phyloP scores from a whole-genome alignment of 202 grass and related monocot species.

The Saccharum hybrid region DNA sequence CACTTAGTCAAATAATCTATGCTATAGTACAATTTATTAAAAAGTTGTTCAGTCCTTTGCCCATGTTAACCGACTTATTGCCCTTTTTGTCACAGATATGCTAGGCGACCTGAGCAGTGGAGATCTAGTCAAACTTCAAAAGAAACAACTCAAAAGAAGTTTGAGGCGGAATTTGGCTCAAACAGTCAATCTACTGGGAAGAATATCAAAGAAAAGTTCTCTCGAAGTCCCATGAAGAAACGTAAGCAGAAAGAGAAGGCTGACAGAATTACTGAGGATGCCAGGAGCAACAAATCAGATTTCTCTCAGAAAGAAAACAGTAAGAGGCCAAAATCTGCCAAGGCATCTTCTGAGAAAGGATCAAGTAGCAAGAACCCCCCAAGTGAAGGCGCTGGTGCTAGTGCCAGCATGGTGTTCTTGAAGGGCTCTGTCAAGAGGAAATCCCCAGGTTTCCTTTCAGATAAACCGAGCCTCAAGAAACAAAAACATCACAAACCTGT shows the following conservation, averaged over 20 bases:
- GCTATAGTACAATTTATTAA: neutral
- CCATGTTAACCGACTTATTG: neutral
- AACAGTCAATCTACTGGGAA: conserved; percentile 51
- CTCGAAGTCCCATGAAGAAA: conserved; percentile 50
- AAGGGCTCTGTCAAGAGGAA: conserved; percentile 64
- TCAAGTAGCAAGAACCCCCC: conserved; percentile 42
- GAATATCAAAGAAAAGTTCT: conserved; percentile 39
- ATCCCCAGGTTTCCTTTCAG: conserved; percentile 50
- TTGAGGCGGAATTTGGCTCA: conserved; percentile 72
- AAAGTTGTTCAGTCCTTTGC: neutral
- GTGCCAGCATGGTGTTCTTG: conserved; percentile 45
- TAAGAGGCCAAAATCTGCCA: conserved; percentile 50
- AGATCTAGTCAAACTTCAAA: conserved; percentile 76
- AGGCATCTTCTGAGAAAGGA: conserved; percentile 32
- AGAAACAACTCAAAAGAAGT: conserved; percentile 74
- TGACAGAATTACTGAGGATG: conserved; percentile 37
- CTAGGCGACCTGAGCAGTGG: conserved; percentile 90
- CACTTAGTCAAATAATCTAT: conserved; percentile 1
- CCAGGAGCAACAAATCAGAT: conserved; percentile 25
- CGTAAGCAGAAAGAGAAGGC: conserved; percentile 49
- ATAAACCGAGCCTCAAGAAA: conserved; percentile 47
- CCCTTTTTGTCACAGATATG: conserved; percentile 60
- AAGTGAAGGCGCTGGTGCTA: conserved; percentile 11
- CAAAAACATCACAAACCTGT: conserved; percentile 23
- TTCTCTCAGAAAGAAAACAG: conserved; percentile 23